These are phyloP conservation scores for Clavispora phyllophila DNA, from an alignment of 805 yeast genomes.

Conservation along the genomic window DNA sequence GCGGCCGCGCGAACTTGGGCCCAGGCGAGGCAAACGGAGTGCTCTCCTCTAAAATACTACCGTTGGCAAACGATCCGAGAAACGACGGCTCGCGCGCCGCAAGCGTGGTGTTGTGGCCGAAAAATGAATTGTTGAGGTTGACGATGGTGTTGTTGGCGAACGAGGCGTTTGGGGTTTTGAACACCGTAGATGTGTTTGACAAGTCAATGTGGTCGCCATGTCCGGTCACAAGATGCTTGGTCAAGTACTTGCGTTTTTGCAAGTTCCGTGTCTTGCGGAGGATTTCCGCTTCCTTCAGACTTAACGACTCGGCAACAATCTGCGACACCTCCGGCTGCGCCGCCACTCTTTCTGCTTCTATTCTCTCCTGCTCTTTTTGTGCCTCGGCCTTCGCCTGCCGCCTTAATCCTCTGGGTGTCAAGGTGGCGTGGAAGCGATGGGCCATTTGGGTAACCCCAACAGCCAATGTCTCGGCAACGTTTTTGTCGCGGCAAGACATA, in stretches of 20 bases:
- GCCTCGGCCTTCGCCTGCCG: constrained; percentile 14
- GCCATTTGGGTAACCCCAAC: constrained; percentile 20
- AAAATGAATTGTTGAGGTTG: constrained; percentile 14
- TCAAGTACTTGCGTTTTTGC: constrained; percentile 28
- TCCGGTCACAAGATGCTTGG: constrained; percentile 21
- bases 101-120: constrained; percentile 8
- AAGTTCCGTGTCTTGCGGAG: constrained; percentile 25
- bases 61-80: constrained; percentile 31
- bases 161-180: constrained; percentile 11
- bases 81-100: constrained; percentile 19
- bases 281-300: constrained; percentile 20
- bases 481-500: constrained; percentile 24
- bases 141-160: constrained; percentile 11
- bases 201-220: constrained; percentile 8
- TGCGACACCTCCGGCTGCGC: not conserved
- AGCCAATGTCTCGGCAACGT: constrained; percentile 23
- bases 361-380: not conserved
- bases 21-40: constrained; percentile 30
- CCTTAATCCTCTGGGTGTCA: constrained; percentile 26
- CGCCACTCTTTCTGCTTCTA: not conserved
- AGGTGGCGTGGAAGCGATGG: constrained; percentile 21
- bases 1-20: constrained; percentile 5
- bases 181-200: constrained; percentile 7
- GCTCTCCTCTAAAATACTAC: constrained; percentile 32
- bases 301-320: constrained; percentile 12